These are phyloP conservation scores for Pogostemon cablin DNA, from an alignment of 257 asterid genomes.

Conservation along the genomic window DNA sequence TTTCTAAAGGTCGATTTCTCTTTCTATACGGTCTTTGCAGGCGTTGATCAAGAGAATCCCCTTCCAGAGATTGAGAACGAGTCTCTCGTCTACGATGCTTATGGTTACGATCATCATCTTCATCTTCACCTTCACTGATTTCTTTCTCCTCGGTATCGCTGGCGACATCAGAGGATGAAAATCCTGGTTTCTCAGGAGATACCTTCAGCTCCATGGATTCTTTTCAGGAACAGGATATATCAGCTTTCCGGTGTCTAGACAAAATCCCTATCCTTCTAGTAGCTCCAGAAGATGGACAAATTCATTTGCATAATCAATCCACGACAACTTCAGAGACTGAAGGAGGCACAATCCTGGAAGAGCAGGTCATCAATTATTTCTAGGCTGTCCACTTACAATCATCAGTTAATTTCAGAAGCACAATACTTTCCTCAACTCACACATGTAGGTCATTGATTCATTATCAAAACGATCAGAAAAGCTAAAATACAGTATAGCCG, in stretches of 20 bases:
- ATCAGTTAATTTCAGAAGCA: conserved; percentile 24
- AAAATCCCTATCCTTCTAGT: conserved; percentile 17
- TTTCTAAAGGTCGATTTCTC: conserved; percentile 74
- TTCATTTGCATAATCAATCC: conserved; percentile 26
- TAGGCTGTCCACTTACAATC: not conserved
- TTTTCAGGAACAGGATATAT: conserved; percentile 27
- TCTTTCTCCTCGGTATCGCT: conserved; percentile 87
- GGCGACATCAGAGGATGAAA: conserved; percentile 65
- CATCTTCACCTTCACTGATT: conserved; percentile 95
- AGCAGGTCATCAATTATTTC: not conserved
- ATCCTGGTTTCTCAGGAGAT: conserved; percentile 65
- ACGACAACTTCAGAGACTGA: conserved; percentile 30
- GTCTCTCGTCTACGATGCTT: conserved; percentile 87
- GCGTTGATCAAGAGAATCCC: conserved; percentile 64
- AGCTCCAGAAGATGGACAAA: conserved; percentile 16
- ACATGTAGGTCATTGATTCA: conserved; percentile 16
- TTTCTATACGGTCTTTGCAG: conserved; percentile 67
- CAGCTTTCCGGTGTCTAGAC: conserved; percentile 13
- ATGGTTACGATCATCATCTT: conserved; percentile 98
- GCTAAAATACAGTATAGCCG: conserved; percentile 2
- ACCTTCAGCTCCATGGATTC: conserved; percentile 70
- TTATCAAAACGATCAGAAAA: conserved; percentile 10
- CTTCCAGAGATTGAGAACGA: conserved; percentile 69
- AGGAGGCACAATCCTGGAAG: conserved; percentile 26
- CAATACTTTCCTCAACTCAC: conserved; percentile 16